phyloP scores from a whole-genome alignment of 2,329 filamentous ascomycete genomes.

The Rutstroemia sp. region DNA sequence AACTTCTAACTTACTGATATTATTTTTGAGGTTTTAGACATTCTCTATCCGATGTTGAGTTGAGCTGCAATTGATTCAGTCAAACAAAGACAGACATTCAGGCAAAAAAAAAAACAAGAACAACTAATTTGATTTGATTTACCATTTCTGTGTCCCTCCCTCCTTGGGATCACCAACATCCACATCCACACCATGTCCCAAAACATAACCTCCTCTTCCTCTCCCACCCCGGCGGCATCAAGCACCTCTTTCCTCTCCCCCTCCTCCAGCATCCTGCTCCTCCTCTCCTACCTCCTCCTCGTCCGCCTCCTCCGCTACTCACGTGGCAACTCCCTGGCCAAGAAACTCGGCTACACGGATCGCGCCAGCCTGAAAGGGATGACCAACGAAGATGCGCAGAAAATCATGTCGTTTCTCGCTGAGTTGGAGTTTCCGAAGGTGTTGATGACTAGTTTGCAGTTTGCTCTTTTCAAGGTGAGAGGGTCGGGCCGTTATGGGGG shows the following conservation, averaged over 20 bases:
- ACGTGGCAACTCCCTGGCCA: slow-evolving; percentile 33
- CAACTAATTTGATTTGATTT: too few species aligned
- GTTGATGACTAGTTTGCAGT: slow-evolving; percentile 43
- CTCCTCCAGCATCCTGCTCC: not conserved
- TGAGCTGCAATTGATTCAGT: too few species aligned
- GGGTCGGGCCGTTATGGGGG: not conserved
- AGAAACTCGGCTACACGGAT: slow-evolving; percentile 37
- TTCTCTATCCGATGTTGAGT: too few species aligned
- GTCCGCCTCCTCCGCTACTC: slow-evolving; percentile 30
- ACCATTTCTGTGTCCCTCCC: too few species aligned
- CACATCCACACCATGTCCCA: too few species aligned
- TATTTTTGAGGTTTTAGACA: too few species aligned
- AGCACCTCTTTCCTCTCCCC: not conserved
- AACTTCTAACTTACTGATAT: too few species aligned
- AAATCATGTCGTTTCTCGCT: slow-evolving; percentile 39
- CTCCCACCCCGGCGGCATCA: not conserved
- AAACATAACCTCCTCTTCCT: not conserved
- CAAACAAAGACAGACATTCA: too few species aligned
- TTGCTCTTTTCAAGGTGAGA: slow-evolving; percentile 49
- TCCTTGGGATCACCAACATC: too few species aligned
- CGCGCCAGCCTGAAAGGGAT: slow-evolving; percentile 41
- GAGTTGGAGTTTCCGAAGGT: slow-evolving; percentile 49
- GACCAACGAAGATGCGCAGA: slow-evolving; percentile 45
- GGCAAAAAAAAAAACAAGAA: too few species aligned
- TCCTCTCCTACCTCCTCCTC: not conserved